Evolutionary conservation across 2,329 filamentous ascomycete genomes (phyloP).

Genomic region (Proliferodiscus dingleyae): DNA sequence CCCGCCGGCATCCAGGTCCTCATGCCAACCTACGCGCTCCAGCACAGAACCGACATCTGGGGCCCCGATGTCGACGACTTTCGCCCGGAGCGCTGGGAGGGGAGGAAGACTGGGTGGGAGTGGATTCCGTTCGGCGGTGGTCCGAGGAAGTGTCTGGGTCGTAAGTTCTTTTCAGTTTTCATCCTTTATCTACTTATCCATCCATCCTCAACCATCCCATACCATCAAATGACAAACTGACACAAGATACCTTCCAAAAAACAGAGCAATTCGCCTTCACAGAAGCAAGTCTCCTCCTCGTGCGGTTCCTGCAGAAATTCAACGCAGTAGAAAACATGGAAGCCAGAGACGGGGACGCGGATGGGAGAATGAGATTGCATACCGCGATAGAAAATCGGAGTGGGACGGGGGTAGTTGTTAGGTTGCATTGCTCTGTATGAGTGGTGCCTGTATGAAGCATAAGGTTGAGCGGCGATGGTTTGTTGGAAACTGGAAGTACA

Average conservation of each 20-base stretch:
- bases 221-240: no score
- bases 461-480: no score
- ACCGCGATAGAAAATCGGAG: conserved; percentile 21
- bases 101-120: conserved; percentile 60
- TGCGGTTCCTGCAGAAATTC: conserved; percentile 29
- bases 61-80: conserved; percentile 18
- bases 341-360: conserved; percentile 8
- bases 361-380: conserved; percentile 15
- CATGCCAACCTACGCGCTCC: conserved; percentile 30
- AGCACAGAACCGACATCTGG: conserved; percentile 32
- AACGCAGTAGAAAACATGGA: conserved; percentile 20
- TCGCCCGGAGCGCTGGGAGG: conserved; percentile 28
- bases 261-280: conserved; percentile 29
- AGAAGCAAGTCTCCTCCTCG: conserved; percentile 26
- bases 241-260: no score
- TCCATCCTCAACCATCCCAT: no score
- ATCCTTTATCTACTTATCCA: no score
- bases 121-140: conserved; percentile 72
- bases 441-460: no score
- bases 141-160: conserved; percentile 65
- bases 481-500: no score
- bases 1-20: conserved; percentile 42
- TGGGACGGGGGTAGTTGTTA: conserved; percentile 19
- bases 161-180: conserved; percentile 21
- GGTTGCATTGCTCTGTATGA: background rate